Evolutionary conservation across 1,139 yeast genomes (phyloP).

Genomic region (Lodderomyces jiufengensis): DNA sequence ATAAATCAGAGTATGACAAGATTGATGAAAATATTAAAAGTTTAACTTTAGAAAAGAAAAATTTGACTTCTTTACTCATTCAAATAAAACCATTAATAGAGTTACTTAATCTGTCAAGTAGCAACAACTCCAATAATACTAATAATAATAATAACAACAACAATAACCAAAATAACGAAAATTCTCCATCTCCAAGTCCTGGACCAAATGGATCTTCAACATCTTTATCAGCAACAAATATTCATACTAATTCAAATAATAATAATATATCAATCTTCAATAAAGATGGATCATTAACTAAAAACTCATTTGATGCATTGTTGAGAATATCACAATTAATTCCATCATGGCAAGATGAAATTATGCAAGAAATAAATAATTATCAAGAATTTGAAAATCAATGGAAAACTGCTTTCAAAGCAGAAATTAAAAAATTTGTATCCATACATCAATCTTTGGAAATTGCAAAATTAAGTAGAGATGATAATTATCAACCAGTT

Average conservation of each 20-base stretch:
- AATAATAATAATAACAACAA: constrained; percentile 3
- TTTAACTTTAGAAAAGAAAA: constrained; percentile 26
- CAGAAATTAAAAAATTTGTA: constrained; percentile 32
- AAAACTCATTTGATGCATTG: constrained; percentile 26
- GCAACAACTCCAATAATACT: too few species aligned
- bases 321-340: constrained; percentile 22
- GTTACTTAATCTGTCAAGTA: constrained; percentile 21
- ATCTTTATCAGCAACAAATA: constrained; percentile 5
- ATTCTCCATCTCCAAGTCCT: constrained; percentile 10
- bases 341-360: constrained; percentile 37
- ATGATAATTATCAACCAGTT: constrained; percentile 31
- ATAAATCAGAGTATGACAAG: constrained; percentile 17
- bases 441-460: constrained; percentile 31
- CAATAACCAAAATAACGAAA: constrained; percentile 1
- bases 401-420: constrained; percentile 32
- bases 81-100: constrained; percentile 29
- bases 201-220: constrained; percentile 7
- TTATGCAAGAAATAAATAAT: constrained; percentile 28
- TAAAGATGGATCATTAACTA: constrained; percentile 32
- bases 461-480: constrained; percentile 23
- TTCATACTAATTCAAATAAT: not conserved
- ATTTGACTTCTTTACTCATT: constrained; percentile 16
- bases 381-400: constrained; percentile 29
- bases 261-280: constrained; percentile 20
- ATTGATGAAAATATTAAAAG: constrained; percentile 25